Evolutionary conservation across 148 eudicot species (phyloP).

Genomic region (Chenopodium suecicum): DNA sequence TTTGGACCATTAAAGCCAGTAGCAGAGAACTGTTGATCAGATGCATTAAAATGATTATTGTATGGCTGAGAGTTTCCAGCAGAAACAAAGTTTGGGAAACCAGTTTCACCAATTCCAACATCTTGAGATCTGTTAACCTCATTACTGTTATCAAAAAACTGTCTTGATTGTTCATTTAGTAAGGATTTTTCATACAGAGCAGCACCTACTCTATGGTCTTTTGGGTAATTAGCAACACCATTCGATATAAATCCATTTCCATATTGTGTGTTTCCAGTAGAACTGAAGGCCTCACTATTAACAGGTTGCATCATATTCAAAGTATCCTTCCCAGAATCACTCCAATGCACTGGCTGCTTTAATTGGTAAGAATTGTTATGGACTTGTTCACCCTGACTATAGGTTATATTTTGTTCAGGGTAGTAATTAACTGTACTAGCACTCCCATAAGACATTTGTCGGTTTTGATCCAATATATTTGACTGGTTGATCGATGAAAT

Average conservation of each 20-base stretch:
- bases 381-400: constrained; percentile 35
- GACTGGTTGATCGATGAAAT: constrained; percentile 37
- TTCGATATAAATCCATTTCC: constrained; percentile 23
- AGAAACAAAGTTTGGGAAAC: constrained; percentile 37
- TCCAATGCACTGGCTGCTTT: constrained; percentile 32
- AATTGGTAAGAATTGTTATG: constrained; percentile 26
- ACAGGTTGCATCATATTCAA: constrained; percentile 39
- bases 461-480: constrained; percentile 36
- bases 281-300: constrained; percentile 23
- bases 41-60: constrained; percentile 32
- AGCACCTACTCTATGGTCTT: constrained; percentile 8
- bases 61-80: constrained; percentile 37
- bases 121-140: constrained; percentile 27
- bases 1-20: constrained; percentile 38
- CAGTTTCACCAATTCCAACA: constrained; percentile 33
- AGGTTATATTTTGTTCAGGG: constrained; percentile 23
- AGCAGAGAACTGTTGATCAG: constrained; percentile 37
- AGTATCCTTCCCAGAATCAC: constrained; percentile 33
- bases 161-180: constrained; percentile 32
- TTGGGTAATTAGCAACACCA: constrained; percentile 9
- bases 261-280: constrained; percentile 27
- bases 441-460: constrained; percentile 37
- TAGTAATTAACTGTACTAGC: constrained; percentile 28
- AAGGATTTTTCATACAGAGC: constrained; percentile 20
- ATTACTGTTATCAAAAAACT: constrained; percentile 32